Evolutionary conservation across 331 rosid species (phyloP).

Genomic region (Stylosanthes scabra): DNA sequence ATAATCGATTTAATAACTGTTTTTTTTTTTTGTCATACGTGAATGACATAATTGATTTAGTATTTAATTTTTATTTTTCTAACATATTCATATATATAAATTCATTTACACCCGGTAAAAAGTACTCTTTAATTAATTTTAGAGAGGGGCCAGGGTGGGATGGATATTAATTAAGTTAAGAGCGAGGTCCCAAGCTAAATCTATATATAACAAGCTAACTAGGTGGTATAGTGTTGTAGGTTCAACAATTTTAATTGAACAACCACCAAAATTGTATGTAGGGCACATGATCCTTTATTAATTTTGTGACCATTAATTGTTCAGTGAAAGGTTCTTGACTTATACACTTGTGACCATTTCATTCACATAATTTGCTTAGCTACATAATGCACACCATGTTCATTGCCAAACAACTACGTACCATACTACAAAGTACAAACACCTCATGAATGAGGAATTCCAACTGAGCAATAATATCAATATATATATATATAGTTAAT

Average conservation of each 20-base stretch:
- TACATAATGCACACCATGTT: neutral
- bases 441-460: too few relatives aligned
- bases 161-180: neutral
- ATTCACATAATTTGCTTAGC: slow-evolving; percentile 30
- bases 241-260: neutral
- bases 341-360: slow-evolving; percentile 1
- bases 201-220: neutral
- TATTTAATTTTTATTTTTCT: too few relatives aligned
- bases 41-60: too few relatives aligned
- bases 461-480: too few relatives aligned
- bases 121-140: too few relatives aligned
- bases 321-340: neutral
- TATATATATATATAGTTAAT: too few relatives aligned
- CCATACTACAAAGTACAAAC: neutral
- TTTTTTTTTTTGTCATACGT: too few relatives aligned
- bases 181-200: neutral
- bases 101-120: too few relatives aligned
- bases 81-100: too few relatives aligned
- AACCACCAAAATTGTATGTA: neutral
- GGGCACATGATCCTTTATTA: neutral
- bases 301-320: neutral
- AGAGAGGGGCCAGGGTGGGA: too few relatives aligned
- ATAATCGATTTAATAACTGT: too few relatives aligned
- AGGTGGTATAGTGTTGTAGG: neutral
- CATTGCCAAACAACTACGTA: neutral